Conservation (phyloP, 495 filamentous ascomycete species). For the Jackrogersella minutella region DNA sequence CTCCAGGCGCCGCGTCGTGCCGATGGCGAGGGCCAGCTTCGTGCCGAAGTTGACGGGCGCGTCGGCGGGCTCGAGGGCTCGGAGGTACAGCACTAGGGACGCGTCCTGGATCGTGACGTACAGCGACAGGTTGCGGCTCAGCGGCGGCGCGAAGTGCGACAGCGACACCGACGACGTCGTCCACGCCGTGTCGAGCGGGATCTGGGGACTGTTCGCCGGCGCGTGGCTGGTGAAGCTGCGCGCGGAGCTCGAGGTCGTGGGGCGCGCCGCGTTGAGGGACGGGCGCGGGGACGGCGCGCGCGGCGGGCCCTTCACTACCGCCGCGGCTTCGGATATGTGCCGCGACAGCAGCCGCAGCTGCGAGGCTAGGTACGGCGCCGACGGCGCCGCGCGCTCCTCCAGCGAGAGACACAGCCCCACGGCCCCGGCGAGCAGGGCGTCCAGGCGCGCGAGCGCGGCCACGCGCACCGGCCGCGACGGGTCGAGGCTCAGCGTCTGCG, state of each 20-base stretch:
- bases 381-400: conserved; percentile 50
- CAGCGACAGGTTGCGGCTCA: conserved; percentile 66
- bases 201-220: conserved; percentile 11
- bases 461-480: conserved; percentile 68
- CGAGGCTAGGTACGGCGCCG: conserved; percentile 76
- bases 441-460: conserved; percentile 71
- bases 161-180: conserved; percentile 49
- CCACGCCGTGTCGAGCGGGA: conserved; percentile 48
- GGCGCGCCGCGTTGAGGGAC: conserved; percentile 34
- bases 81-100: conserved; percentile 77
- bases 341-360: conserved; percentile 81
- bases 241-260: conserved; percentile 19
- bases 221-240: conserved; percentile 23
- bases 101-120: conserved; percentile 81
- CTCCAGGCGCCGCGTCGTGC: conserved; percentile 65
- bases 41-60: conserved; percentile 58
- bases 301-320: conserved; percentile 65
- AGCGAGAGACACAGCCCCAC: conserved; percentile 79
- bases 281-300: conserved; percentile 33
- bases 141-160: conserved; percentile 53
- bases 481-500: conserved; percentile 57
- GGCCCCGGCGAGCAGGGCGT: conserved; percentile 76
- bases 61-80: conserved; percentile 74
- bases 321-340: conserved; percentile 73
- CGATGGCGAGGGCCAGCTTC: conserved; percentile 63